These are phyloP conservation scores for Aegle marmelos DNA, from an alignment of 345 rosid genomes.

Conservation along the genomic window DNA sequence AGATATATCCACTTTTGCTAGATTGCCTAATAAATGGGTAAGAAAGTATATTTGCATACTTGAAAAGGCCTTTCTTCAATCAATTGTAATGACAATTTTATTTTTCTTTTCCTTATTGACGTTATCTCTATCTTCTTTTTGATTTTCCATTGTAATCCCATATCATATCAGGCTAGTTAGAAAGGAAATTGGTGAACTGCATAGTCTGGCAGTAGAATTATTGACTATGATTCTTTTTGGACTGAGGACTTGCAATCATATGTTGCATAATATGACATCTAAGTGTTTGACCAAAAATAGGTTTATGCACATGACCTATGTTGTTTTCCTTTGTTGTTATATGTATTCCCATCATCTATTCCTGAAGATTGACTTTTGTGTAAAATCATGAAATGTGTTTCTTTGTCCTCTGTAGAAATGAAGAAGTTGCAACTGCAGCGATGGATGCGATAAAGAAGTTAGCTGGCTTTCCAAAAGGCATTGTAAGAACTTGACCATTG, in stretches of 20 bases:
- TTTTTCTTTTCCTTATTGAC: not conserved
- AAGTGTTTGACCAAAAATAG: not conserved
- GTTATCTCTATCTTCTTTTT: not conserved
- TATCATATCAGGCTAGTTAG: not conserved
- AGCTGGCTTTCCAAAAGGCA: conserved; percentile 62
- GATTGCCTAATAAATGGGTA: conserved; percentile 67
- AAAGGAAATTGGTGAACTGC: not conserved
- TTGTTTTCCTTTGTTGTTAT: not conserved
- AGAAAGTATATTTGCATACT: conserved; percentile 16
- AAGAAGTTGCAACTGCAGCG: conserved; percentile 76
- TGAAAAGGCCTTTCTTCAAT: not conserved
- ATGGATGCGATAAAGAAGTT: conserved; percentile 59
- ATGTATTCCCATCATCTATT: not conserved
- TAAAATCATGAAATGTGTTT: conserved; percentile 8
- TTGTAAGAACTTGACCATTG: conserved; percentile 42
- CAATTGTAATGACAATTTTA: not conserved
- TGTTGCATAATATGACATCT: not conserved
- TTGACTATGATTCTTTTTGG: not conserved
- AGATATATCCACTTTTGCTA: conserved; percentile 71
- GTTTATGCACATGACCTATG: not conserved
- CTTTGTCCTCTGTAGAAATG: conserved; percentile 45
- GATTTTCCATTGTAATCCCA: not conserved
- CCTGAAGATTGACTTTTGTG: not conserved
- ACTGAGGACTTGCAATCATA: not conserved
- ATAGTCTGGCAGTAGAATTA: not conserved